A percentile compares a stretch with the other conserved stretches of the same genome.
phyloP scores from a whole-genome alignment of 169 alveolate species.

The Plasmodium yoelii region DNA sequence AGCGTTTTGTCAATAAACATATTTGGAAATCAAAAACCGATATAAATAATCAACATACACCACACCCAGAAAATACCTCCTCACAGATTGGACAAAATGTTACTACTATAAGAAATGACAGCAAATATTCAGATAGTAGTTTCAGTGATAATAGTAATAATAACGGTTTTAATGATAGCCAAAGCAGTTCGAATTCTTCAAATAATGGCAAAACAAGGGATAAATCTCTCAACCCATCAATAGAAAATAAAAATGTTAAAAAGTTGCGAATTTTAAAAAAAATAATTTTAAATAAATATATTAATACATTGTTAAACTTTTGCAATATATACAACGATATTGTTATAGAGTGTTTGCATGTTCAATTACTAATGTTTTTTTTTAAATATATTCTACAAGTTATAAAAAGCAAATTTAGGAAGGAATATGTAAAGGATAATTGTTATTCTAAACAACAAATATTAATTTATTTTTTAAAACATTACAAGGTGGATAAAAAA shows the following conservation, averaged over 20 bases:
- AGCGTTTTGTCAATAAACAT: neutral
- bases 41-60: neutral
- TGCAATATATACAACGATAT: slow-evolving; percentile 67
- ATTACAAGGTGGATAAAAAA: slow-evolving; percentile 43
- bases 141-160: neutral
- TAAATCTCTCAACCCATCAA: too few species aligned
- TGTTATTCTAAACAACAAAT: slow-evolving; percentile 8
- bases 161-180: neutral
- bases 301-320: slow-evolving; percentile 36
- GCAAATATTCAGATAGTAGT: neutral
- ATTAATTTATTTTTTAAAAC: slow-evolving; percentile 31
- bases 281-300: slow-evolving; percentile 35
- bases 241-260: slow-evolving; percentile 16
- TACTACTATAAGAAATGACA: neutral
- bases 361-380: slow-evolving; percentile 46
- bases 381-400: slow-evolving; percentile 52
- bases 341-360: slow-evolving; percentile 56
- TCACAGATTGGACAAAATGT: neutral
- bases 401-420: slow-evolving; percentile 16
- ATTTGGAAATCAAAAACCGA: neutral
- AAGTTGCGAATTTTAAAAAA: slow-evolving; percentile 14
- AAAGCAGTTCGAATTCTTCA: neutral
- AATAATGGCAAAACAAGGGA: neutral
- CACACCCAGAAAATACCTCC: neutral
- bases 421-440: slow-evolving; percentile 9